Conservation (phyloP, 176 grass and related monocot species). For the Oryza meyeriana region DNA sequence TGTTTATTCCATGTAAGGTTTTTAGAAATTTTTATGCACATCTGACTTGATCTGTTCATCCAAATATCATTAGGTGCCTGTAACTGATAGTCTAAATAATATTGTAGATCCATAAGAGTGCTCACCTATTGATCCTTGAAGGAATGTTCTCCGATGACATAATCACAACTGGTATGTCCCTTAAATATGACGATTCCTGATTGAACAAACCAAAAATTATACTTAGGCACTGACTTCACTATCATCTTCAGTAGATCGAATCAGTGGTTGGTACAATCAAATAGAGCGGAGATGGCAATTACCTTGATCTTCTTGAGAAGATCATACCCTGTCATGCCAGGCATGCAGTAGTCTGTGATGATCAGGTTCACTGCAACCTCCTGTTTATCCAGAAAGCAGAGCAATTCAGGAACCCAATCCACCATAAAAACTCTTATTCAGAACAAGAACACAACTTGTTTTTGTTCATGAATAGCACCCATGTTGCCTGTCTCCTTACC, state of each 20-base stretch:
- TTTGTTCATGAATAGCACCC: neutral
- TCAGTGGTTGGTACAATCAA: neutral
- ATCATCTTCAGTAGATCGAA: slow-evolving; percentile 19
- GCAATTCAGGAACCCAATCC: slow-evolving; percentile 12
- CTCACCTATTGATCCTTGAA: slow-evolving; percentile 92
- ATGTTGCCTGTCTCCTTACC: slow-evolving; percentile 32
- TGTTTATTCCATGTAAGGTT: neutral
- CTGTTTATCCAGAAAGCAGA: slow-evolving; percentile 38
- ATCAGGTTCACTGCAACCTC: slow-evolving; percentile 86
- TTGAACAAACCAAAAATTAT: slow-evolving; percentile 16
- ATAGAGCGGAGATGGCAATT: neutral
- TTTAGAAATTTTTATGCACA: neutral
- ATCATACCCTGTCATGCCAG: slow-evolving; percentile 92
- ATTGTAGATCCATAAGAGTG: neutral
- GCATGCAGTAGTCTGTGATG: slow-evolving; percentile 98
- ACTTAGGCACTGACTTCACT: neutral
- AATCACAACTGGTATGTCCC: slow-evolving; percentile 90
- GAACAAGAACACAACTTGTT: neutral
- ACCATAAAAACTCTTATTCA: no score
- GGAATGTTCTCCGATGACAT: slow-evolving; percentile 98
- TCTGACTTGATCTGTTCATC: neutral
- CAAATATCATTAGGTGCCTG: neutral
- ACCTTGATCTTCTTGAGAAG: slow-evolving; percentile 98
- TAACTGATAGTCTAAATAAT: neutral
- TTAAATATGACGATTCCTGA: slow-evolving; percentile 75